Evolutionary conservation across 306 rosid species (phyloP), one percentile per base, ranked within the genome.

Genomic region (Corylus heterophylla): DNA sequence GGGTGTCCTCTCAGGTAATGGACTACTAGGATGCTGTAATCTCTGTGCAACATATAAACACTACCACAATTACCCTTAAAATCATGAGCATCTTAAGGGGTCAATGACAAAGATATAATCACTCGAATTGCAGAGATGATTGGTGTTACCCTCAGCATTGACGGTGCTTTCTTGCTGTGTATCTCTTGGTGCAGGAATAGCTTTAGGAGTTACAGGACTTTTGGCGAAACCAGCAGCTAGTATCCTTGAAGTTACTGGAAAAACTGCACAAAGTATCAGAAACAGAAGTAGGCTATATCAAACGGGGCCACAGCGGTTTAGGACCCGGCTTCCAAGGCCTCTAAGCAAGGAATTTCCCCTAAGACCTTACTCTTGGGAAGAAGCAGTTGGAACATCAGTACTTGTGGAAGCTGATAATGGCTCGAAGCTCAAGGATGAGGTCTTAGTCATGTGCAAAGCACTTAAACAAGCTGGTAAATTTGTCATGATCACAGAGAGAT

Each of bases 141-240:
- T 66, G 8, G 67, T 76, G 27, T 42, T 10, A 42, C 17, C 76
- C 50, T 78, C n/a, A 13, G 68, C 50, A 31, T 77, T 66, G 79
- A 83, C 51, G 37, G 42, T 74, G 45, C 50, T 74, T 78, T 73
- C 70, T 45, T 76, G 39, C 64, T 82, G 74, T 54, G 62, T 59
- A 14, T 64, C 66, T 78, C 81, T 78, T 77, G 52, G 51, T 76
- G 84, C 86, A 94, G 98, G 97, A 79, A 87, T 94, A 78, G 97
- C 98, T 39, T 84, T 94, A 82, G 97, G 98, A 59, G 82, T 94
- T 69, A 90, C 92, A 27, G 97, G 98, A 82, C 97, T 94, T 68
- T 93, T 94, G 72, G 98, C 96, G 37, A 95, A 92, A 87, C 96
- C 98, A 17, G 90, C 98, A 72, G 98, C 97, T 68, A 95, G 98